Evolutionary conservation across 2,329 filamentous ascomycete species (phyloP), one percentile per base, ranked within the genome.

Genomic region (Nothopassalora personata): DNA sequence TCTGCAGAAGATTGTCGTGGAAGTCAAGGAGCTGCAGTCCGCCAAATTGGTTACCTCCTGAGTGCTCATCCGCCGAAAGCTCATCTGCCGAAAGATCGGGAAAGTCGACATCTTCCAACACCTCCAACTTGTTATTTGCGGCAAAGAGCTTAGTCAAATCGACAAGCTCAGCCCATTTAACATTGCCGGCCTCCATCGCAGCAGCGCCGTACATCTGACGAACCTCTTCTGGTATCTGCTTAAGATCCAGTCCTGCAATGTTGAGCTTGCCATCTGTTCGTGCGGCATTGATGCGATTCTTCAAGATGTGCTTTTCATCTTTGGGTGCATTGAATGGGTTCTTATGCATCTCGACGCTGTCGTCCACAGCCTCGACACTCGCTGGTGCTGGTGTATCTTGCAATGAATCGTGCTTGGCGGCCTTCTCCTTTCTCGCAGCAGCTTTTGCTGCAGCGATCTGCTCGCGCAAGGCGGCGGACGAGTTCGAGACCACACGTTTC

Each of bases 361-460:
- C 86, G 0, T 67, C 67, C 10, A 71, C 69, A 34, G 71, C 72
- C 53, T 70, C 69, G 27, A 64, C 66, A 63, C 54, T 56, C 18
- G 63, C 57, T 34, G 58, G 30, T 13, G 64, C 61, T 30, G 59
- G 33, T 9, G 56, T 19, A 10, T 62, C 60, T 33, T 60, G 59
- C 19, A 62, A 61, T 19, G 64, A 67, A 30, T 67, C 66, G 34
- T 66, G 63, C 59, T 64, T 68, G 10, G 57, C 54, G 9, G 60
- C 39, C 53, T 67, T 68, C 43, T 70, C 63, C 57, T 67, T 71
- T 5, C 67, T 61, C 23, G 66, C 88, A 2, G 91, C 89, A 2
- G 91, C 91, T 71, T 93, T 96, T 0, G 94, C 93, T 67, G 92
- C 93, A 39, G 92, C 91, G 63, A 97, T 97, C 56, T 94, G 92